A percentile compares a stretch with the other conserved stretches of the same genome.
These are phyloP conservation scores for Mrakia gelida DNA, from an alignment of 768 basidiomycete species.

Conservation along the genomic window DNA sequence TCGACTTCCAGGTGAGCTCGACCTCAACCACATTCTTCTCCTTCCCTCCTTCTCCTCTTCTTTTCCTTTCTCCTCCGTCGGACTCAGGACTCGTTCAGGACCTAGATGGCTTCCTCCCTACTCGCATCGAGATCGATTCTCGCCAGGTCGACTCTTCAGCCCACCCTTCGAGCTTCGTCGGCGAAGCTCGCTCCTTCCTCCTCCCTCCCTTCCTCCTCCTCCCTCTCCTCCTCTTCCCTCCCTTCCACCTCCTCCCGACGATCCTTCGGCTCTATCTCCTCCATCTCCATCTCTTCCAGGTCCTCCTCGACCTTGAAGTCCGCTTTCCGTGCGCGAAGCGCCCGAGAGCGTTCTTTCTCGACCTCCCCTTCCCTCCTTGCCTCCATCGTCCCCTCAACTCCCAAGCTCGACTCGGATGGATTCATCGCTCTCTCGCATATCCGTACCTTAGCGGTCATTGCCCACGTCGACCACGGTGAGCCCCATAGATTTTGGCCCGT, in stretches of 20 bases:
- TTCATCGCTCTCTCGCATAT: constrained; percentile 20
- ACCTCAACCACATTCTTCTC: neutral
- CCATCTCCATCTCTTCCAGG: too few species aligned
- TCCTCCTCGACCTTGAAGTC: too few species aligned
- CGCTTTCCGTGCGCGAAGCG: neutral
- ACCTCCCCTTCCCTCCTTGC: constrained; percentile 7
- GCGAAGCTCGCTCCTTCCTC: neutral
- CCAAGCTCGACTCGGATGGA: constrained; percentile 19
- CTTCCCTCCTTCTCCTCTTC: neutral
- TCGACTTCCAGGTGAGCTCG: neutral
- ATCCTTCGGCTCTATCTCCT: neutral
- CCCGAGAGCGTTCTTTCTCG: neutral
- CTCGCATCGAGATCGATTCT: constrained; percentile 11
- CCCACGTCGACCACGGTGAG: constrained; percentile 30
- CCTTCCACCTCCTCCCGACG: neutral
- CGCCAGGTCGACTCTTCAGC: constrained; percentile 3
- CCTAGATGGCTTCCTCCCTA: neutral
- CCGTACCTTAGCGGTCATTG: constrained; percentile 28
- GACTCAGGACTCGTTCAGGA: neutral
- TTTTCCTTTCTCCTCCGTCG: neutral
- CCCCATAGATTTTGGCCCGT: neutral
- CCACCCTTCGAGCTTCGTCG: neutral
- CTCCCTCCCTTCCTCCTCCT: neutral
- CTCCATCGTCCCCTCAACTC: constrained; percentile 23
- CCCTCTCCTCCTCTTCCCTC: neutral